phyloP scores from a whole-genome alignment of 148 eudicot species.

The Rhododendron henanense region DNA sequence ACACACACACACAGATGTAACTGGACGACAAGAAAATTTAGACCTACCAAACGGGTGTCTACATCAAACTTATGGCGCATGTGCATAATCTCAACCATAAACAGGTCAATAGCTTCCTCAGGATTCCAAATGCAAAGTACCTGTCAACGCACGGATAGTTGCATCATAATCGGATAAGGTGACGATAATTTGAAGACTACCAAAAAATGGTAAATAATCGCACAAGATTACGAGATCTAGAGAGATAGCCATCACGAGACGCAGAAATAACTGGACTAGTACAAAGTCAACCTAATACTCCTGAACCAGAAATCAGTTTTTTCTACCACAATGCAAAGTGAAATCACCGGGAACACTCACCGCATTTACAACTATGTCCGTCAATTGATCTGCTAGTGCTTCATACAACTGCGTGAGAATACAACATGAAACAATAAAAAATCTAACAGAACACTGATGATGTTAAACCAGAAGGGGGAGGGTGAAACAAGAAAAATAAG shows the following conservation, averaged over 20 bases:
- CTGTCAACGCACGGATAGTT: slow-evolving; percentile 25
- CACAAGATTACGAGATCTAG: not conserved
- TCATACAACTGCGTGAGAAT: slow-evolving; percentile 64
- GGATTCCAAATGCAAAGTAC: slow-evolving; percentile 96
- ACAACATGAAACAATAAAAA: not conserved
- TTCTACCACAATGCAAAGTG: not conserved
- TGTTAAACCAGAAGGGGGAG: not conserved
- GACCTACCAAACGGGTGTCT: slow-evolving; percentile 82
- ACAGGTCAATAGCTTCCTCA: slow-evolving; percentile 82
- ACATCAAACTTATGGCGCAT: slow-evolving; percentile 99
- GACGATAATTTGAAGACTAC: not conserved
- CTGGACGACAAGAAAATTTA: not conserved
- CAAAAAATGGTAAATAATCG: not conserved
- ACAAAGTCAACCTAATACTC: not conserved
- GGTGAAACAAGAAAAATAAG: not conserved
- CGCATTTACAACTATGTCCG: slow-evolving; percentile 82
- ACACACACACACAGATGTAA: not conserved
- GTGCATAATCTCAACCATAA: slow-evolving; percentile 99
- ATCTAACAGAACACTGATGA: not conserved
- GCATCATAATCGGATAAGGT: not conserved
- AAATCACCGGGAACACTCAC: slow-evolving; percentile 40
- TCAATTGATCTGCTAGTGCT: slow-evolving; percentile 89
- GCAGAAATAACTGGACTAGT: not conserved
- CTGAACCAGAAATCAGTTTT: not conserved
- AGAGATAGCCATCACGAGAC: not conserved